Percentiles rank a stretch among this genome's conserved stretches.
Conservation (phyloP, 2,329 filamentous ascomycete species). For the Meredithiella fracta region DNA sequence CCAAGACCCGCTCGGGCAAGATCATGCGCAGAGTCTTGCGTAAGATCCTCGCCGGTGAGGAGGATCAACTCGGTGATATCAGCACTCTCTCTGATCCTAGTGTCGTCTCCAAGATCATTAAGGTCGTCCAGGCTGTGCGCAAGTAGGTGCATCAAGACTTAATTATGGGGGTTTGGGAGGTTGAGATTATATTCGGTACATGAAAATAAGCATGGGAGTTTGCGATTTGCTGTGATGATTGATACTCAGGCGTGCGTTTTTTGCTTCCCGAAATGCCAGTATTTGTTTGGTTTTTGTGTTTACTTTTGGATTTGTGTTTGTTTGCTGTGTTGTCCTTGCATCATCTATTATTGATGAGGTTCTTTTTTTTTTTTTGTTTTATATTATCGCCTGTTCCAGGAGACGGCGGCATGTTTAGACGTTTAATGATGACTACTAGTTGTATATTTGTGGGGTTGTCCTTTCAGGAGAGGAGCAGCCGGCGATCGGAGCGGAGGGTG, state of each 20-base stretch:
- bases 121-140: slow-evolving; percentile 50
- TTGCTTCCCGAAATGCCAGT: slow-evolving; percentile 9
- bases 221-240: slow-evolving; percentile 1
- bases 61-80: slow-evolving; percentile 88
- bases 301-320: slow-evolving; percentile 2
- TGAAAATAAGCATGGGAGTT: slow-evolving; percentile 3
- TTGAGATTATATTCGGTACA: not conserved
- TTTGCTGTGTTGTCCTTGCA: slow-evolving; percentile 1
- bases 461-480: not conserved
- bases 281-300: slow-evolving; percentile 8
- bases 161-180: not conserved
- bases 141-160: slow-evolving; percentile 24
- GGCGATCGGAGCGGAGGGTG: not conserved
- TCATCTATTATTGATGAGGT: slow-evolving; percentile 1
- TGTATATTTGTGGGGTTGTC: not conserved
- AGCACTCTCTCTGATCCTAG: slow-evolving; percentile 81
- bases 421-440: not conserved
- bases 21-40: slow-evolving; percentile 95
- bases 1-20: slow-evolving; percentile 95
- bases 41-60: slow-evolving; percentile 94
- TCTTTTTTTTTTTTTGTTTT: slow-evolving; percentile 1
- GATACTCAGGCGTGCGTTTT: not conserved
- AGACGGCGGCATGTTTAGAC: not conserved
- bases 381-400: not conserved
- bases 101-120: slow-evolving; percentile 81